Base-by-base conservation (phyloP, 805 yeast species). In the Candida orba region DNA sequence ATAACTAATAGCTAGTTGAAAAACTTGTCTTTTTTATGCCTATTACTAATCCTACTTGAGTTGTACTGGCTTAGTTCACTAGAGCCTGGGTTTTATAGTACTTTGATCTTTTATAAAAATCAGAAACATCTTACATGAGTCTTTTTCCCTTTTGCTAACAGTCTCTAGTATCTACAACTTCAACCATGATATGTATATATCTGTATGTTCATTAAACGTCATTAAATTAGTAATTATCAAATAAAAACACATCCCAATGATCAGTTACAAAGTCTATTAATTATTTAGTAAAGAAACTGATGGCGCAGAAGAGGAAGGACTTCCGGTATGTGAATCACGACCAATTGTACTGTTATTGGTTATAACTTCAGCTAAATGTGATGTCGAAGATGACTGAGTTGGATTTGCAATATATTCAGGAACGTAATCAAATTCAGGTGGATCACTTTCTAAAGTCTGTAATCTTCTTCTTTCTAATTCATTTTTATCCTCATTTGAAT, bases 371-470 rank as follows among this genome's bases (percentile, higher is more conserved):
- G 29, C 17, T 20, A 18, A 18, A 18, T 12, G 7, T 20, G 24
- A 20, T 12, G 34, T 15, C 15, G 36, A 23, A 5, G 20, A 9
- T 23, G 27, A 14, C 8, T 39, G 31, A 27, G 4, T 34, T 24
- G 29, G 23, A 29, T 34, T 23, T 14, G 52, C 44, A 39, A 23
- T 39, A 22, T 57, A 57, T 42, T 53, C 54, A 1, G 62, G 62
- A 23, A 57, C 57, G 30, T 53, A 54, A 42, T 57, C 60, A 37
- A 56, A 56, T 41, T 54, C 53, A 1, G 71, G 68, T 8, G 76
- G 76, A 17, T 64, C 71, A 41, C 71, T 67, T 44, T 70, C 73
- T 43, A 67, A 35, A n/a, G 50, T 56, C 42, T 61, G 54, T 33
- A 72, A 49, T 43, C 72, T 58, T 41, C 47, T 40, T 42, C 63